A percentile compares a stretch with the other conserved stretches of the same genome.
Evolutionary conservation across 441 rosid genomes (phyloP).

Genomic region (Biscutella laevigata): DNA sequence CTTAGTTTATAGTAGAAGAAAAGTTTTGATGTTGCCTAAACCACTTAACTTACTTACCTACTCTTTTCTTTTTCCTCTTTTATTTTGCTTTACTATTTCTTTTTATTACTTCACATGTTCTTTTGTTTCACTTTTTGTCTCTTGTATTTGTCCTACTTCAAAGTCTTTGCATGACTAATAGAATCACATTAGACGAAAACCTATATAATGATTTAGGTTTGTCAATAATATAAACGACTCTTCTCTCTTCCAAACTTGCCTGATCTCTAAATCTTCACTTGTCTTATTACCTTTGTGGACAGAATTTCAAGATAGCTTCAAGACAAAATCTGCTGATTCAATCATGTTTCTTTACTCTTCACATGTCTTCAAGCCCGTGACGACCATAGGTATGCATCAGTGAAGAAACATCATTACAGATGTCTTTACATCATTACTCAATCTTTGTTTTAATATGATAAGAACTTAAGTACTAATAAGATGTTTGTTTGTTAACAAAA

Average conservation of each 20-base stretch:
- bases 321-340: slow-evolving; percentile 11
- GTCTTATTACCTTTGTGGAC: slow-evolving; percentile 22
- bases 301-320: slow-evolving; percentile 9
- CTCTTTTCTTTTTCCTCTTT: background rate
- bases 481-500: slow-evolving; percentile 7
- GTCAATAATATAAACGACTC: background rate
- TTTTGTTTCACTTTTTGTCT: slow-evolving; percentile 16
- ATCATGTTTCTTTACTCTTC: slow-evolving; percentile 25
- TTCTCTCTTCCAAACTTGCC: slow-evolving; percentile 13
- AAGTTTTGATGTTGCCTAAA: slow-evolving; percentile 15
- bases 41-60: slow-evolving; percentile 15
- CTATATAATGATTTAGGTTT: slow-evolving; percentile 10
- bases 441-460: background rate
- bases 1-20: slow-evolving; percentile 26
- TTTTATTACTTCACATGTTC: slow-evolving; percentile 13
- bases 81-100: background rate
- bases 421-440: background rate
- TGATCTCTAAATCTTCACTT: slow-evolving; percentile 18
- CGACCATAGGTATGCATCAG: slow-evolving; percentile 19
- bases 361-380: slow-evolving; percentile 24
- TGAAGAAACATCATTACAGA: background rate
- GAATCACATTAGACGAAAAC: slow-evolving; percentile 17
- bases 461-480: slow-evolving; percentile 6
- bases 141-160: slow-evolving; percentile 24
- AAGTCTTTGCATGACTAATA: slow-evolving; percentile 3